Evolutionary conservation across 352 stramenopile genomes (phyloP), one percentile per base, ranked within the genome.

Genomic region (Phytophthora ramorum): DNA sequence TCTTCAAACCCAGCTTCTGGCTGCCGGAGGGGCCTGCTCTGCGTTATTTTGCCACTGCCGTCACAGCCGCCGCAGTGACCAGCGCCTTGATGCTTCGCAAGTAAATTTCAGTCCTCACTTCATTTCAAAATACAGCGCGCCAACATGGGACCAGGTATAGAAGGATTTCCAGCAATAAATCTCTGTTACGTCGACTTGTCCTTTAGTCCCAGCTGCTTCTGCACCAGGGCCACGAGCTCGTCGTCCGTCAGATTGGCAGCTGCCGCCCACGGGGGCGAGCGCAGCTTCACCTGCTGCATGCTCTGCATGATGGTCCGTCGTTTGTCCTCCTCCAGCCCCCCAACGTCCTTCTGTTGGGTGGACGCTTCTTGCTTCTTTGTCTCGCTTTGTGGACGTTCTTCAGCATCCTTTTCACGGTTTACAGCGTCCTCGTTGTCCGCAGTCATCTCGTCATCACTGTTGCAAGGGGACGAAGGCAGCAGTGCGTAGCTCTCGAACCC

Each of bases 261-360:
- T 34, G 60, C 34, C 1, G 70, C 79, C 83, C 81, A 92, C 24
- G 79, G 64, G 13, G 83, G 81, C 41, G 83, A 64, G 28, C 65
- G 58, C 37, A 92, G 50, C 40, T 77, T 64, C 13, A 92, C 26
- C 43, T 75, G 32, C 41, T 78, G 75, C 83, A 92, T 90, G 44
- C 66, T 77, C 59, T 77, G 52, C 73, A 89, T 89, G 55, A 90
- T 87, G 10, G 53, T 26, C 16, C 57, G 17, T 20, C 75, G 71
- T 47, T 71, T 81, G 45, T 68, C 63, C 16, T 73, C 58, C 14
- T 79, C 50, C 32, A 89, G 72, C 7, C 9, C 17, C 3, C 20
- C 20, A 0, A 34, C 24, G 34, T 60, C 46, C 26, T 71, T n/a
- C 20, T 66, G 24, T 3, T 69, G 24, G 3, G 35, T 48, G 26